These are phyloP conservation scores for Sclerotinia glacialis DNA, from an alignment of 2,329 filamentous ascomycete species.

Conservation along the genomic window DNA sequence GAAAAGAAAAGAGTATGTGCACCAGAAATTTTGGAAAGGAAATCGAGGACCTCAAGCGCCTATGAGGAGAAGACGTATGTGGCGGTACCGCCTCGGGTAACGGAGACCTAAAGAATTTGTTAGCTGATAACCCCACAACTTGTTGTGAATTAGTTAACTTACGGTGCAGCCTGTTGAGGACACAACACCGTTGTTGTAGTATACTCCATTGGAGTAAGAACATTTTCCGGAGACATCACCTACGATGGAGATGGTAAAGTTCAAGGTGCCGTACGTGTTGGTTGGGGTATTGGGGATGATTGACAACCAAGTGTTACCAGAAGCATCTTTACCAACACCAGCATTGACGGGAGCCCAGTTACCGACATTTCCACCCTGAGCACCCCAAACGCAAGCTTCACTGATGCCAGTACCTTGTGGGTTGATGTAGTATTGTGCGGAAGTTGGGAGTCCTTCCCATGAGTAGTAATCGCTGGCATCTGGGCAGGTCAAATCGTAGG, in stretches of 20 bases:
- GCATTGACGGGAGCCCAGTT: constrained; percentile 89
- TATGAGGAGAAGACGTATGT: constrained; percentile 35
- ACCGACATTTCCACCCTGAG: constrained; percentile 56
- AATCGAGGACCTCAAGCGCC: constrained; percentile 22
- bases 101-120: constrained; percentile 30
- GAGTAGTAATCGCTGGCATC: constrained; percentile 67
- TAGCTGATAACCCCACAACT: constrained; percentile 22
- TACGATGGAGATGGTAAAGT: constrained; percentile 75
- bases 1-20: constrained; percentile 28
- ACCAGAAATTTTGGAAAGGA: constrained; percentile 27
- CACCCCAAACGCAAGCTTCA: constrained; percentile 75
- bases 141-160: constrained; percentile 28
- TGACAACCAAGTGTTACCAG: constrained; percentile 72
- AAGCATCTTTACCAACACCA: constrained; percentile 67
- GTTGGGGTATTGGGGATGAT: constrained; percentile 84
- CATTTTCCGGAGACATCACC: constrained; percentile 49
- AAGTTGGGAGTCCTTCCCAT: constrained; percentile 72
- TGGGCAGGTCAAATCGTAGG: constrained; percentile 70
- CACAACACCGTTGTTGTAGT: constrained; percentile 35
- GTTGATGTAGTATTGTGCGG: constrained; percentile 97
- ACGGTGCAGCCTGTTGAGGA: constrained; percentile 39
- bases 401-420: constrained; percentile 64
- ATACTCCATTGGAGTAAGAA: constrained; percentile 34
- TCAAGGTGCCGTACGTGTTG: constrained; percentile 58
- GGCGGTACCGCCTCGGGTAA: constrained; percentile 28